A percentile compares a stretch with the other conserved stretches of the same genome.
Conservation (phyloP, 495 filamentous ascomycete genomes). For the Baudoinia panamericana region DNA sequence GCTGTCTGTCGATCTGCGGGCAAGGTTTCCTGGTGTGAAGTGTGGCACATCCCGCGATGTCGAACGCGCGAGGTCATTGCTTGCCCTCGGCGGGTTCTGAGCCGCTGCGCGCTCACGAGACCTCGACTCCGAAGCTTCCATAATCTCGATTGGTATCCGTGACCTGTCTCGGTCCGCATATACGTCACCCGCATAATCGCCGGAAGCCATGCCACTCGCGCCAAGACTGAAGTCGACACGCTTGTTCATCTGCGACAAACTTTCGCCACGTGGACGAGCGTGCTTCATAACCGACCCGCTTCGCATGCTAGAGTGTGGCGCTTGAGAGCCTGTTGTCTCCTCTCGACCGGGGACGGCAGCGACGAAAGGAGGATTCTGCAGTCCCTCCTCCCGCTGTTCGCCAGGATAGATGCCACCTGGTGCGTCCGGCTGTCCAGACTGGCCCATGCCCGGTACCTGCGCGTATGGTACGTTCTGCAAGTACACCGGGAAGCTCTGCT, state of each 20-base stretch:
- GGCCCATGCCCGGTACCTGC: constrained; percentile 30
- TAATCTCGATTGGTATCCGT: constrained; percentile 19
- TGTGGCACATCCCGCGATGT: constrained; percentile 19
- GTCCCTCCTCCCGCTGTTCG: constrained; percentile 18
- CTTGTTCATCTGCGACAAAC: constrained; percentile 41
- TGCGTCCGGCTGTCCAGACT: constrained; percentile 28
- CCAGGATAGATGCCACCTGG: constrained; percentile 21
- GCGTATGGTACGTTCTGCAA: constrained; percentile 36
- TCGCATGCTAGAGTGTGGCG: constrained; percentile 8
- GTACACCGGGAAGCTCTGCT: constrained; percentile 47
- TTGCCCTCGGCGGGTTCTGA: constrained; percentile 7
- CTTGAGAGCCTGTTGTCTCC: not conserved
- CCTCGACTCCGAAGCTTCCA: constrained; percentile 21
- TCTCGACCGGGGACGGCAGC: constrained; percentile 8
- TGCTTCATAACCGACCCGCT: constrained; percentile 41
- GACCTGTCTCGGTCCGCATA: constrained; percentile 39
- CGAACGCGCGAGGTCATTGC: constrained; percentile 17
- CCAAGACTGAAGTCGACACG: constrained; percentile 68
- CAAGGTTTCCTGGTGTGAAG: constrained; percentile 10
- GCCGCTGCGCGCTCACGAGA: constrained; percentile 18
- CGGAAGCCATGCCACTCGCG: constrained; percentile 45
- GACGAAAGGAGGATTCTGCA: constrained; percentile 25
- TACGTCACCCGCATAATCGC: constrained; percentile 55
- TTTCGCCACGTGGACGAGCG: constrained; percentile 42
- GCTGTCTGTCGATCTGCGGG: constrained; percentile 23